Evolutionary conservation across 108 stramenopile genomes (phyloP).

Genomic region (Nannochloropsis oceanica): DNA sequence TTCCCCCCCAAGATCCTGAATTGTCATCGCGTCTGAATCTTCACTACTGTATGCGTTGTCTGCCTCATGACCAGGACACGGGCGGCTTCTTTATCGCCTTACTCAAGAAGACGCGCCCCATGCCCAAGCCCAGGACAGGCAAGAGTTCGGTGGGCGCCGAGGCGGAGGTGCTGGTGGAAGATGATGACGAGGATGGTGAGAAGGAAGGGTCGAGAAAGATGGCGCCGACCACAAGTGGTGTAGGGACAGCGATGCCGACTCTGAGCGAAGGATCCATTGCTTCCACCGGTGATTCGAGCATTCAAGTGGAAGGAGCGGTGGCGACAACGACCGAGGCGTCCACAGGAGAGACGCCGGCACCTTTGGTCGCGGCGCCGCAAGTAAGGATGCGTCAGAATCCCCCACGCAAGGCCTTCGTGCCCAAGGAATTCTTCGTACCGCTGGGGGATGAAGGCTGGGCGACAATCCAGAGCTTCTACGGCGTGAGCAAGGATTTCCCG

Average conservation of each 20-base stretch:
- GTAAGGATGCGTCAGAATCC: too few species aligned
- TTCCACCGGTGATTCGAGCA: neutral
- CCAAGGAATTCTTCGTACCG: neutral
- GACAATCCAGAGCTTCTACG: neutral
- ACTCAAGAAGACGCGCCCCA: conserved; percentile 48
- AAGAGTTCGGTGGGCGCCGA: neutral
- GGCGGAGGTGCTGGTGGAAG: neutral
- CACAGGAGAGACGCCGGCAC: too few species aligned
- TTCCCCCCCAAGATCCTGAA: conserved; percentile 27
- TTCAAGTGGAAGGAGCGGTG: neutral
- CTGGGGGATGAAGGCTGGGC: neutral
- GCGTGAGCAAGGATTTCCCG: conserved; percentile 4
- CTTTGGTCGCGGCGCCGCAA: too few species aligned
- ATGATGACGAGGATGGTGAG: neutral
- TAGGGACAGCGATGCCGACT: neutral
- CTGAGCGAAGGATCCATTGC: neutral
- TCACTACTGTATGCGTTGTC: conserved; percentile 71
- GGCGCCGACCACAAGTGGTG: neutral
- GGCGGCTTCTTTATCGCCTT: conserved; percentile 95
- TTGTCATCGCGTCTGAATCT: conserved; percentile 19
- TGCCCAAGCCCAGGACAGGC: neutral
- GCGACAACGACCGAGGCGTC: neutral
- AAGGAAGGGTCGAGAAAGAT: neutral
- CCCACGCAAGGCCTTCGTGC: neutral
- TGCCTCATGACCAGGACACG: conserved; percentile 93